These are phyloP conservation scores for Phytophthora pseudosyringae DNA, from an alignment of 352 stramenopile genomes.

Conservation along the genomic window DNA sequence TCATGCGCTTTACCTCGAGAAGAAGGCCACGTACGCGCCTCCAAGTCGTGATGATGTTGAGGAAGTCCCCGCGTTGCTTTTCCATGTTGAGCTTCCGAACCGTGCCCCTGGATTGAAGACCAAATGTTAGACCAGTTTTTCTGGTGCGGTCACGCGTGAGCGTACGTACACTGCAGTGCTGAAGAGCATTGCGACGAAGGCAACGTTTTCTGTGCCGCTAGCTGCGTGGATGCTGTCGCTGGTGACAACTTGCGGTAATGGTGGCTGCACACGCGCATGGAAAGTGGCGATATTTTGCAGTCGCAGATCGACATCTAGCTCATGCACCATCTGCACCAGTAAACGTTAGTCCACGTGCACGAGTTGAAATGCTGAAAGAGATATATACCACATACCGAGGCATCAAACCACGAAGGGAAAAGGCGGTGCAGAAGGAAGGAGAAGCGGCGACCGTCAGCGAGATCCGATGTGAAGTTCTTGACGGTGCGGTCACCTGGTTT, in stretches of 20 bases:
- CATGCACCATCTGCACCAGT: slow-evolving; percentile 70
- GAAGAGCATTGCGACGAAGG: slow-evolving; percentile 85
- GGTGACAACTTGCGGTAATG: slow-evolving; percentile 70
- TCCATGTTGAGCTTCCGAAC: slow-evolving; percentile 66
- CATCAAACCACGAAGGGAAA: slow-evolving; percentile 77
- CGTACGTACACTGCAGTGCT: slow-evolving; percentile 59
- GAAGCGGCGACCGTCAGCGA: slow-evolving; percentile 66
- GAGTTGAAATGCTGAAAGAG: not conserved
- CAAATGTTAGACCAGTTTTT: not conserved
- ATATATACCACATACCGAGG: slow-evolving; percentile 36
- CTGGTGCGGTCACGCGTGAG: not conserved
- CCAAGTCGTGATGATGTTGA: slow-evolving; percentile 79
- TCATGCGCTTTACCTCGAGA: slow-evolving; percentile 70
- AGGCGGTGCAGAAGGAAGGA: slow-evolving; percentile 79
- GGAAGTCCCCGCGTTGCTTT: slow-evolving; percentile 63
- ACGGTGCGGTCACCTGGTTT: slow-evolving; percentile 72
- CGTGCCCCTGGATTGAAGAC: slow-evolving; percentile 38
- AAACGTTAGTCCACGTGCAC: slow-evolving; percentile 1
- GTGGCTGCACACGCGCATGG: slow-evolving; percentile 65
- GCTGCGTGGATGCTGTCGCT: slow-evolving; percentile 73
- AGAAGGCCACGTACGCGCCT: slow-evolving; percentile 71
- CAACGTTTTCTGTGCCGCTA: slow-evolving; percentile 73
- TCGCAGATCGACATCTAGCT: slow-evolving; percentile 75
- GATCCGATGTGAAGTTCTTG: slow-evolving; percentile 82
- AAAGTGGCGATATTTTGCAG: slow-evolving; percentile 78